Conservation (phyloP, 805 yeast genomes). For the Myxozyma kluyveri region DNA sequence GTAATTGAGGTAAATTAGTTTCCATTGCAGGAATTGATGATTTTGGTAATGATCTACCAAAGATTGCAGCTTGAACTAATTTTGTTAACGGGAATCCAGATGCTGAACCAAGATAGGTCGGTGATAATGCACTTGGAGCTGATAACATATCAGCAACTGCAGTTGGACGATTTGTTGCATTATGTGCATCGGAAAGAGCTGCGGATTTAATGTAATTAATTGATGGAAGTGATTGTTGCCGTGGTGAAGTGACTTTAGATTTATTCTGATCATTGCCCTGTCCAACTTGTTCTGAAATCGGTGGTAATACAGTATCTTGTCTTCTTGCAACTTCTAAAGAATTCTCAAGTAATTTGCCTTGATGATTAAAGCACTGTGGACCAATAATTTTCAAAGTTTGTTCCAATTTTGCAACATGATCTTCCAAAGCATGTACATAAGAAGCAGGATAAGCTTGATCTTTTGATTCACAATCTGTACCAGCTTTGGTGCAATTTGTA, state of each 20-base stretch:
- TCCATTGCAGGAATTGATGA: not conserved
- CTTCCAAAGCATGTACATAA: constrained; percentile 23
- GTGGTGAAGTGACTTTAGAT: not conserved
- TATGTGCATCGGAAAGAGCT: constrained; percentile 4
- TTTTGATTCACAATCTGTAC: constrained; percentile 59
- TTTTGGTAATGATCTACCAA: constrained; percentile 16
- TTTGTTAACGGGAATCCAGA: constrained; percentile 28
- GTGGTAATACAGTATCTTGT: not conserved
- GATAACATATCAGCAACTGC: constrained; percentile 10
- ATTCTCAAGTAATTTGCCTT: not conserved
- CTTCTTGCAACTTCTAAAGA: not conserved
- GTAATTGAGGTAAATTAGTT: not conserved
- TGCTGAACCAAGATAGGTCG: constrained; percentile 22
- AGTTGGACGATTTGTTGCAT: too few relatives aligned
- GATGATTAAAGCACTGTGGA: not conserved
- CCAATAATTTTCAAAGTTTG: constrained; percentile 5
- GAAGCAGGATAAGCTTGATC: constrained; percentile 29
- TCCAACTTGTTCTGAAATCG: not conserved
- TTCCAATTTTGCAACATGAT: constrained; percentile 21
- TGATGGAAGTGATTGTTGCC: constrained; percentile 17
- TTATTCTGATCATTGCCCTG: not conserved
- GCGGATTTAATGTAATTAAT: constrained; percentile 21
- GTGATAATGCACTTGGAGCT: constrained; percentile 6
- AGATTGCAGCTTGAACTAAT: constrained; percentile 27
- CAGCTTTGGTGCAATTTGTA: constrained; percentile 56